phyloP scores from a whole-genome alignment of 768 basidiomycete species.

The Pulveroboletus ravenelii region DNA sequence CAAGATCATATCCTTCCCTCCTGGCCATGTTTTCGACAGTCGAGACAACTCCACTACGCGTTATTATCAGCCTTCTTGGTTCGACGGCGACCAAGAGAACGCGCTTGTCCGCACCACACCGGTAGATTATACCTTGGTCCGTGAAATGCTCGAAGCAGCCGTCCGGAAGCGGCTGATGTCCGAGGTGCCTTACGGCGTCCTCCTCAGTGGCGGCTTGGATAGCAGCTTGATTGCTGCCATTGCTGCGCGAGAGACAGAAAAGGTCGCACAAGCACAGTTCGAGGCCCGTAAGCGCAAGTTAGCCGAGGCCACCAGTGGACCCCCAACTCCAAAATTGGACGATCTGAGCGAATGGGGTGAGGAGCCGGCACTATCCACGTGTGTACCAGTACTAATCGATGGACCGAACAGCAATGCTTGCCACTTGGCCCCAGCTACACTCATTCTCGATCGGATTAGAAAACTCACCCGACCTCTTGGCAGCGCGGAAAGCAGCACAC shows the following conservation, averaged over 20 bases:
- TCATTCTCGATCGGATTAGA: constrained; percentile 97
- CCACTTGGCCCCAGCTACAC: constrained; percentile 92
- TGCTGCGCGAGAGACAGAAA: constrained; percentile 93
- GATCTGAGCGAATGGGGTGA: constrained; percentile 53
- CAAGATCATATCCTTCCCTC: constrained; percentile 91
- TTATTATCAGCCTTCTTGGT: constrained; percentile 90
- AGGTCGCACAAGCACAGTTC: constrained; percentile 73
- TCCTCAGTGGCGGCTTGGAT: constrained; percentile 93
- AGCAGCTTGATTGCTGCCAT: constrained; percentile 95
- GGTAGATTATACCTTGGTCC: constrained; percentile 63
- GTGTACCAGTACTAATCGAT: neutral
- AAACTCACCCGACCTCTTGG: constrained; percentile 91
- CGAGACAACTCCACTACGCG: constrained; percentile 67
- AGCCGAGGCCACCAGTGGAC: constrained; percentile 50
- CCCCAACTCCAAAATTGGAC: constrained; percentile 45
- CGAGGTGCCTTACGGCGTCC: constrained; percentile 96
- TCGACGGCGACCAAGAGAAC: constrained; percentile 72
- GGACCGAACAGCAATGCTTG: constrained; percentile 53
- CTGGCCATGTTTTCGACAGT: constrained; percentile 95
- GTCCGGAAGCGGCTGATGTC: constrained; percentile 96
- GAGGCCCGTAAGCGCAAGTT: constrained; percentile 62
- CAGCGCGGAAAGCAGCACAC: constrained; percentile 89
- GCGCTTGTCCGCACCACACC: constrained; percentile 51
- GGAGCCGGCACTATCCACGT: constrained; percentile 4
- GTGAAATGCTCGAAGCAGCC: constrained; percentile 83